Conservation (phyloP, 108 stramenopile genomes). For the Fragilaria radians region DNA sequence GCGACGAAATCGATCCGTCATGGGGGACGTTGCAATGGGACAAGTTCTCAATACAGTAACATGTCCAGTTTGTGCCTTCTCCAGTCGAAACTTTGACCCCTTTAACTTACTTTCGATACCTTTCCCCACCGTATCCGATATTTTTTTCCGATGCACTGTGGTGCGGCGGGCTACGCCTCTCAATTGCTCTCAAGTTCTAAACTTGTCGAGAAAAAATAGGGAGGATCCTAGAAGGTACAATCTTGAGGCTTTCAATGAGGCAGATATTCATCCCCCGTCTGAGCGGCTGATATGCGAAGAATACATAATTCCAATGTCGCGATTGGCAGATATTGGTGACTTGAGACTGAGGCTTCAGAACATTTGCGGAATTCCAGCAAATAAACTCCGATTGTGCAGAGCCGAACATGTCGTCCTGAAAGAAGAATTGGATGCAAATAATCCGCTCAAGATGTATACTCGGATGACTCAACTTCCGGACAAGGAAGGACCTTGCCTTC, state of each 20-base stretch:
- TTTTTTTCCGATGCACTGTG: constrained; percentile 70
- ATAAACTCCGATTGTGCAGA: constrained; percentile 45
- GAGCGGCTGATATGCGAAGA: constrained; percentile 57
- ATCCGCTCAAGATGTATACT: constrained; percentile 23
- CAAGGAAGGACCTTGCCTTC: constrained; percentile 78
- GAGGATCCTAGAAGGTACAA: constrained; percentile 21
- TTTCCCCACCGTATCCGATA: constrained; percentile 83
- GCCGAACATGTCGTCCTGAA: constrained; percentile 41
- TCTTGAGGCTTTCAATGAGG: constrained; percentile 3
- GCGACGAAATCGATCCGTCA: constrained; percentile 70
- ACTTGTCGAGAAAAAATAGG: constrained; percentile 22
- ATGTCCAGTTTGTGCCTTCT: constrained; percentile 70
- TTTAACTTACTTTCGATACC: constrained; percentile 90
- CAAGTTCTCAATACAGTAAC: constrained; percentile 78
- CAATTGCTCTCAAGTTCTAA: constrained; percentile 62
- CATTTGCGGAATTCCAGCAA: constrained; percentile 59
- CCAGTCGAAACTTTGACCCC: constrained; percentile 90
- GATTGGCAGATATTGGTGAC: constrained; percentile 79
- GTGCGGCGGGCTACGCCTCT: constrained; percentile 64
- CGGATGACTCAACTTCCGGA: constrained; percentile 58
- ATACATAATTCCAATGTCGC: constrained; percentile 71
- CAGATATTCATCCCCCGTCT: constrained; percentile 47
- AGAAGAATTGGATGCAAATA: constrained; percentile 23
- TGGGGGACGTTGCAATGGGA: constrained; percentile 80
- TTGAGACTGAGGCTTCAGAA: constrained; percentile 73